Evolutionary conservation across 1,139 yeast species (phyloP), one percentile per base, ranked within the genome.

Genomic region (Candida sp.): DNA sequence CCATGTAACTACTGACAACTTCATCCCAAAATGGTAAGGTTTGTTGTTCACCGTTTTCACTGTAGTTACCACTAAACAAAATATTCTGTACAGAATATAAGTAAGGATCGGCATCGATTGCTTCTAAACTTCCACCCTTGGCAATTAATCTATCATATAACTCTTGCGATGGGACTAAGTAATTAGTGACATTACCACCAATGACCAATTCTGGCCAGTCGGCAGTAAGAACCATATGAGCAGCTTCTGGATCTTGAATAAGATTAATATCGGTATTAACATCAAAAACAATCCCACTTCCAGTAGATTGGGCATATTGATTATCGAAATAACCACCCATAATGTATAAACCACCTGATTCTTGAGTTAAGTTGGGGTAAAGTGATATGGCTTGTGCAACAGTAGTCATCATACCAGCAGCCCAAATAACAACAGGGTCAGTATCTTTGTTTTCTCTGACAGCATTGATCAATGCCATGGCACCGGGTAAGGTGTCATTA

Each of bases 231-330:
- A 63, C 71, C 21, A 67, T 66, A 51, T 68, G 71, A 25, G 75
- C 74, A 21, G 72, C 74, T 54, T 69, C 75, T n/a, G 75, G 75
- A 49, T 70, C 75, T 49, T 66, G 67, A 43, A 68, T 66, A 43
- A 70, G 53, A 53, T 70, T 69, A 53, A 70, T 66, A 50, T 70
- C 75, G 35, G 72, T 66, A 56, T 66, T 63, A 46, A 68, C 57
- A 49, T 70, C 74, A 43, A 61, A 61, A 5, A 49, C 48, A 4
- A 50, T 44, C 15, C 53, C 46, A 30, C 57, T 44, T 30, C 73
- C 72, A 12, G 62, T 56, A 27, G 64, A 67, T 42, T 61, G 64
- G 5, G 64, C 67, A 43, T 59, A 64, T 51, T 69, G 74, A 34
- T 53, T 61, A 51, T 70, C 75, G 43, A 66, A 52, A 52, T 64